A percentile compares a stretch with the other conserved stretches of the same genome.
Conservation (phyloP, 371 early-diverging fungal species). For the Mucor sp. region DNA sequence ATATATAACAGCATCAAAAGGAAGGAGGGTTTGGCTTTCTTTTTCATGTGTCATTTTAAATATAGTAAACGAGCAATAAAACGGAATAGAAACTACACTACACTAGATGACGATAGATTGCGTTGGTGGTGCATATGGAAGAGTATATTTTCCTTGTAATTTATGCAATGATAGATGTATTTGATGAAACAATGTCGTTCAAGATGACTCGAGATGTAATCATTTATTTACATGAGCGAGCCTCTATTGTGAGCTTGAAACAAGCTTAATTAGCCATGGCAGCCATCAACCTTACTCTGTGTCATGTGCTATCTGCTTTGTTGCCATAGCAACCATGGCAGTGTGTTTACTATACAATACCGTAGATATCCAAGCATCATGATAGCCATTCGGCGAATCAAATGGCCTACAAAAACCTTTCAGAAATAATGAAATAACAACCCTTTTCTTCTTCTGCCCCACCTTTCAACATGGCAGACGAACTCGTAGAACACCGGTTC, state of each 20-base stretch:
- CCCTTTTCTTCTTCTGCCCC: not conserved
- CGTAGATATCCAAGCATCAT: not conserved
- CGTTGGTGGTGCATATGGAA: too few species aligned
- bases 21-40: not conserved
- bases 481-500: slow-evolving; percentile 32
- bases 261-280: too few species aligned
- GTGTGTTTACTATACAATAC: not conserved
- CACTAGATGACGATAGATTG: too few species aligned
- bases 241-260: too few species aligned
- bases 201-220: too few species aligned
- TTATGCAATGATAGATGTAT: not conserved
- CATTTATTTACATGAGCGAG: too few species aligned
- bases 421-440: too few species aligned
- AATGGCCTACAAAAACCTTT: not conserved
- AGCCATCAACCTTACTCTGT: too few species aligned
- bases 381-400: not conserved
- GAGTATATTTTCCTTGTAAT: too few species aligned
- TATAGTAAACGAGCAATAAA: not conserved
- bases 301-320: too few species aligned
- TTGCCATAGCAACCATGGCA: too few species aligned
- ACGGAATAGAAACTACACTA: not conserved
- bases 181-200: too few species aligned
- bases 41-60: not conserved
- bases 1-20: not conserved
- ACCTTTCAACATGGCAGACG: slow-evolving; percentile 8